These are phyloP conservation scores for Musa itinerans DNA, from an alignment of 176 grass and related monocot species.

Conservation along the genomic window DNA sequence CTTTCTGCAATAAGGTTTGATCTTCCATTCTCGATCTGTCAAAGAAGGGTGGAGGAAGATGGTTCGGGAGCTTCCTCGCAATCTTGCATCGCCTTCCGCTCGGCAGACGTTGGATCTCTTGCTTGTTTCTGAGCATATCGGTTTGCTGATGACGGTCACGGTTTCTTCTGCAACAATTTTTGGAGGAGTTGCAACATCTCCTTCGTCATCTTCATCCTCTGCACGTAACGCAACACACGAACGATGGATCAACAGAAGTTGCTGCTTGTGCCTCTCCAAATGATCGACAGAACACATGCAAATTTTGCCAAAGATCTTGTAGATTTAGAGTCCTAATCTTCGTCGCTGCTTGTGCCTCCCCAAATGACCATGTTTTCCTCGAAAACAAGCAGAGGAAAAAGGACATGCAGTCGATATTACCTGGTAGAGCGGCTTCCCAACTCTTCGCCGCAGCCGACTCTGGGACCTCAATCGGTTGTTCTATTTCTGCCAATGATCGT, in stretches of 20 bases:
- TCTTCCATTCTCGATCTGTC: slow-evolving; percentile 33
- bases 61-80: slow-evolving; percentile 23
- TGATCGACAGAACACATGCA: too few species aligned
- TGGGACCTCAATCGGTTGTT: neutral
- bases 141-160: neutral
- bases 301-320: too few species aligned
- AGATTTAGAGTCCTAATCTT: neutral
- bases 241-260: too few species aligned
- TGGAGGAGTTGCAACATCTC: neutral
- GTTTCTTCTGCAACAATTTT: neutral
- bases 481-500: neutral
- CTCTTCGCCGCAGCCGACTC: neutral
- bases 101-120: slow-evolving; percentile 51
- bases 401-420: neutral
- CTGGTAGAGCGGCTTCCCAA: neutral
- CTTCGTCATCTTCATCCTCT: slow-evolving; percentile 33
- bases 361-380: too few species aligned
- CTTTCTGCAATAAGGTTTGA: slow-evolving; percentile 52
- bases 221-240: neutral
- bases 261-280: too few species aligned
- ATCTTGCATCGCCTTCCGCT: slow-evolving; percentile 44
- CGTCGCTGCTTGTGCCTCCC: neutral
- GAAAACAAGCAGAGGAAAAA: too few species aligned
- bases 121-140: slow-evolving; percentile 46
- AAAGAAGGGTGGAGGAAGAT: slow-evolving; percentile 19